Percentiles rank a stretch among this genome's conserved stretches.
Conservation (phyloP, 305 asterid genomes). For the Solanum chacoense region DNA sequence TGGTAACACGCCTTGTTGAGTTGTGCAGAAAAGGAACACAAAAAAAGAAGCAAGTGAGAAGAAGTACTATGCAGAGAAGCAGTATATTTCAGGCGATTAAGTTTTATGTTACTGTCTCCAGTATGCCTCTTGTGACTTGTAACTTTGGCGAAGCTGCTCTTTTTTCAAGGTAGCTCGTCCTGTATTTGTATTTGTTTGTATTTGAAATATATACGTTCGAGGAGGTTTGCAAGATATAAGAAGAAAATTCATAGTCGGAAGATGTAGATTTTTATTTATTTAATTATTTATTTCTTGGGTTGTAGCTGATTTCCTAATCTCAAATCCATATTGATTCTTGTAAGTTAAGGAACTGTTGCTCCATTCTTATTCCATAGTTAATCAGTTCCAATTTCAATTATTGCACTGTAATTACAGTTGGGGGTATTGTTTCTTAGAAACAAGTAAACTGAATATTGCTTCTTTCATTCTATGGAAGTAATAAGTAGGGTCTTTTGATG, state of each 20-base stretch:
- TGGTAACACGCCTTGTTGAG: neutral
- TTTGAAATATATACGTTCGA: neutral
- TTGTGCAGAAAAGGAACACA: constrained; percentile 66
- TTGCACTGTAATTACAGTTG: neutral
- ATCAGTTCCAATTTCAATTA: neutral
- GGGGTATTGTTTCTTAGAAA: neutral
- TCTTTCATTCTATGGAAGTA: neutral
- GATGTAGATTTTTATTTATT: neutral
- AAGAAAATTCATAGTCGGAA: neutral
- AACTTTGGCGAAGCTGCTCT: neutral
- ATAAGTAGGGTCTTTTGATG: neutral
- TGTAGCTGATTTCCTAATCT: neutral
- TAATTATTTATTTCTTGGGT: neutral
- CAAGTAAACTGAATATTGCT: neutral
- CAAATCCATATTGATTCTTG: neutral
- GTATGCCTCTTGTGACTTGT: neutral
- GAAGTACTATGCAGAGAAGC: constrained; percentile 71
- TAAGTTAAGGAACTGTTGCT: neutral
- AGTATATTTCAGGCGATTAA: constrained; percentile 55
- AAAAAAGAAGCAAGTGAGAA: constrained; percentile 86
- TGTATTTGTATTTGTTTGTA: neutral
- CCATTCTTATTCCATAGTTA: neutral
- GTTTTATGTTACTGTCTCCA: neutral
- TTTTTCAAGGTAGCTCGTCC: neutral
- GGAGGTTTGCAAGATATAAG: neutral